Evolutionary conservation across 2,329 filamentous ascomycete species (phyloP), one percentile per base, ranked within the genome.

Genomic region (Fusarium sp.): DNA sequence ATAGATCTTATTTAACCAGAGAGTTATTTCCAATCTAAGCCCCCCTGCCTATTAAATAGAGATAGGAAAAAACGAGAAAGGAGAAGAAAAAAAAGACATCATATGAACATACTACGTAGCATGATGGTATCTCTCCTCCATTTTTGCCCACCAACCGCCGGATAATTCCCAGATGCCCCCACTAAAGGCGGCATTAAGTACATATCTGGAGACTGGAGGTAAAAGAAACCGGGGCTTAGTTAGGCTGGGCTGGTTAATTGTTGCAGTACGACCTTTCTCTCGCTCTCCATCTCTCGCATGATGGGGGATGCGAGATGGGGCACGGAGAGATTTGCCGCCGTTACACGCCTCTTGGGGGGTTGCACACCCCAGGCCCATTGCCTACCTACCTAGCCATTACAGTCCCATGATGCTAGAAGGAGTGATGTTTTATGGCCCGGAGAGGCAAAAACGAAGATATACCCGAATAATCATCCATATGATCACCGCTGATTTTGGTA

Each of bases 161-260:
- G 71, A 44, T 73, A 73, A 73, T 73, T 68, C 69, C 61, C 43
- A 32, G 24, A 20, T 51, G 51, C 57, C 50, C 70, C 69, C 70
- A 72, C 69, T 62, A 61, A 62, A 66, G 54, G 60, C 70, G 68
- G 67, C 65, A 68, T 59, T 62, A 36, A 36, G 34, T 36, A 34
- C 30, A 34, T 34, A 57, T 63, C 51, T 63, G 7, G 28, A 57
- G 50, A 26, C 51, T 63, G 7, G 28, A 57, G 50, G 32, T 34
- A 58, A 21, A 61, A 50, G 40, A 45, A 42, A 51, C 34, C 26
- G 45, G 46, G 52, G 42, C 50, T 39, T 23, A 21, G 34, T 36
- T 36, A 36, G 34, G 34, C 24, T 38, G 23, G 43, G 10, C 43
- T 49, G 51, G 51, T 39, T 38, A 19, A 54, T 54, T 34, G 26